A percentile compares a stretch with the other conserved stretches of the same genome.
phyloP scores from a whole-genome alignment of 2,329 filamentous ascomycete species.

The Trichoderma arundinaceum region DNA sequence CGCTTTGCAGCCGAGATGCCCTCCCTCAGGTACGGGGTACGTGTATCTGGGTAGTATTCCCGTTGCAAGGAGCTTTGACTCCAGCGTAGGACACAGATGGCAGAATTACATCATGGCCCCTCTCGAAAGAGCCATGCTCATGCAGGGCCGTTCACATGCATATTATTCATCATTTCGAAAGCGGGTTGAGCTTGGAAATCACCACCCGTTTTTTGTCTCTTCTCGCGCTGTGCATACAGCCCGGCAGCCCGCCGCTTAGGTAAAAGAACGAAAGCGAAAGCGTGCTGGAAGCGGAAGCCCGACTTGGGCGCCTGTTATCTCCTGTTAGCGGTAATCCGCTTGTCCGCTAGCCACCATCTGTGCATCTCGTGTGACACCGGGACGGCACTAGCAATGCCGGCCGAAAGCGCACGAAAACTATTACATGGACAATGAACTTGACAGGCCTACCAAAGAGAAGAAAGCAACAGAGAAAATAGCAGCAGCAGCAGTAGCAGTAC shows the following conservation, averaged over 20 bases:
- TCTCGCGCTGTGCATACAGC: not conserved
- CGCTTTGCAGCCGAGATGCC: not conserved
- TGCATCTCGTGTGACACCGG: conserved; percentile 17
- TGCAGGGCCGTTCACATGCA: conserved; percentile 13
- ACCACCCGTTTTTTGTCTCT: not conserved
- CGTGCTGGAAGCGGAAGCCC: too few relatives aligned
- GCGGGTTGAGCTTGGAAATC: not conserved
- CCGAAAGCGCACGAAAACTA: not conserved
- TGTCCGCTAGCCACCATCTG: too few relatives aligned
- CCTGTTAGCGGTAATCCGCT: too few relatives aligned
- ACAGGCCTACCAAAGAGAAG: not conserved
- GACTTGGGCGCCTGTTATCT: too few relatives aligned
- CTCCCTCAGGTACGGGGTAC: not conserved
- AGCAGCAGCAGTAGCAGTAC: too few relatives aligned
- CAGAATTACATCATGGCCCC: conserved; percentile 18
- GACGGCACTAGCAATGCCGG: conserved; percentile 5
- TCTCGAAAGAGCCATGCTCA: not conserved
- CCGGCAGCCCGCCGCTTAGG: conserved; percentile 8
- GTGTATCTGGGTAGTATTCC: not conserved
- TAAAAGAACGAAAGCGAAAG: too few relatives aligned
- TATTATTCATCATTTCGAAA: conserved; percentile 19
- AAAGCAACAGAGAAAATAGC: not conserved
- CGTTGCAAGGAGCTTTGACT: not conserved
- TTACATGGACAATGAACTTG: not conserved
- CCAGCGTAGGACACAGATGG: not conserved